phyloP scores from a whole-genome alignment of 495 filamentous ascomycete species.

The Cladorrhinum samala region DNA sequence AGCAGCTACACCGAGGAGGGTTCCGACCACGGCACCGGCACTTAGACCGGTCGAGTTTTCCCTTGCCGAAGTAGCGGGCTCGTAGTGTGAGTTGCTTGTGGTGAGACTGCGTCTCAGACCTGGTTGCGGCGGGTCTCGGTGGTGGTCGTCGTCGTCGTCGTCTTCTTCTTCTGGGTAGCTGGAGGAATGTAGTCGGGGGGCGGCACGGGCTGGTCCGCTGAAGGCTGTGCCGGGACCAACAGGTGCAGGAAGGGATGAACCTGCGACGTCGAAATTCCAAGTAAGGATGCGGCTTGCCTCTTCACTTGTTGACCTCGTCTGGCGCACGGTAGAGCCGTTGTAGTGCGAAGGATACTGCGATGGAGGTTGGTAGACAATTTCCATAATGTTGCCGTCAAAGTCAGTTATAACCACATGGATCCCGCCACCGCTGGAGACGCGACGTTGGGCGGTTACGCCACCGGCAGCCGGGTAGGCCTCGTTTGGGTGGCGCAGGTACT shows the following conservation, averaged over 20 bases:
- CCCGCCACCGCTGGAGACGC: conserved; percentile 20
- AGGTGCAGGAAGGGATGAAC: conserved; percentile 9
- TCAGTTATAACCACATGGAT: conserved; percentile 36
- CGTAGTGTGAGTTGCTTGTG: conserved; percentile 27
- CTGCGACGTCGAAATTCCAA: conserved; percentile 45
- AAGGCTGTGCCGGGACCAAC: conserved; percentile 18
- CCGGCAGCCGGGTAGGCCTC: conserved; percentile 11
- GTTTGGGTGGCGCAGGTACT: conserved; percentile 15
- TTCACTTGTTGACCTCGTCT: conserved; percentile 30
- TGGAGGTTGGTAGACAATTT: conserved; percentile 36
- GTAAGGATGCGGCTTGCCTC: conserved; percentile 43
- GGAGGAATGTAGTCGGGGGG: conserved; percentile 16
- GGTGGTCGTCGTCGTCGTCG: conserved; percentile 12
- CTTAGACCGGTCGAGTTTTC: conserved; percentile 34
- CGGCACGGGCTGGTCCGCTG: conserved; percentile 16
- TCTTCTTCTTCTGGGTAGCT: conserved; percentile 12
- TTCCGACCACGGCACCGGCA: conserved; percentile 44
- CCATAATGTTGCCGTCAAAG: conserved; percentile 48
- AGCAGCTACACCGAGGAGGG: conserved; percentile 63
- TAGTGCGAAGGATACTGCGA: conserved; percentile 27
- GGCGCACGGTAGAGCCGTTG: conserved; percentile 28
- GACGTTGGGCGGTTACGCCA: conserved; percentile 16
- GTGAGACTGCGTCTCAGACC: conserved; percentile 30
- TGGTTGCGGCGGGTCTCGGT: conserved; percentile 15
- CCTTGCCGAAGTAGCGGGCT: conserved; percentile 25